Evolutionary conservation across 2,329 filamentous ascomycete genomes (phyloP).

Genomic region (Chalaropsis ovoidea): DNA sequence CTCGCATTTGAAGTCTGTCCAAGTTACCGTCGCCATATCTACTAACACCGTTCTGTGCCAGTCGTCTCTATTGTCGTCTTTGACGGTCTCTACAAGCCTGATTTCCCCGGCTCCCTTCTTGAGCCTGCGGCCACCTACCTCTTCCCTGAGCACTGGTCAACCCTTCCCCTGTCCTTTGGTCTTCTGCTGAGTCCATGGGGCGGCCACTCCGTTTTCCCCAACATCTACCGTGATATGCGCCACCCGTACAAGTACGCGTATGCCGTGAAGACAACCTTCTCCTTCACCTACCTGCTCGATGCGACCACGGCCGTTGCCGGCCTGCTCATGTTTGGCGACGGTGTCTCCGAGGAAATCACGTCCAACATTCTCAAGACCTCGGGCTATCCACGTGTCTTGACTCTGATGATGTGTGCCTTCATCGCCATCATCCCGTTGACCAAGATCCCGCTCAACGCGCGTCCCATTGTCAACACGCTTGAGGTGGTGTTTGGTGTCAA

Average conservation of each 20-base stretch:
- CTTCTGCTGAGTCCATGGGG: constrained; percentile 71
- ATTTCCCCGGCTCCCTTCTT: constrained; percentile 69
- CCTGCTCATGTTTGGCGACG: constrained; percentile 88
- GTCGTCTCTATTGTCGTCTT: constrained; percentile 75
- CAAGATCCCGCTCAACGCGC: constrained; percentile 83
- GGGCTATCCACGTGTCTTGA: constrained; percentile 64
- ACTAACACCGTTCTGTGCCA: constrained; percentile 31
- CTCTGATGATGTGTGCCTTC: constrained; percentile 71
- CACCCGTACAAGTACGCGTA: constrained; percentile 71
- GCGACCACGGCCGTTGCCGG: constrained; percentile 71
- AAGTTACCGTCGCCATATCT: not conserved
- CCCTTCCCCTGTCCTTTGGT: constrained; percentile 78
- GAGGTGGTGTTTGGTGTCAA: constrained; percentile 69
- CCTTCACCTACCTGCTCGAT: constrained; percentile 79
- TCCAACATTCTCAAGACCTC: constrained; percentile 69
- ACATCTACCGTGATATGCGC: constrained; percentile 56
- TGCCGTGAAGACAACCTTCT: constrained; percentile 70
- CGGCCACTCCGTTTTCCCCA: constrained; percentile 65
- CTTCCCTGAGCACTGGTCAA: constrained; percentile 77
- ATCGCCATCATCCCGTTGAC: constrained; percentile 90
- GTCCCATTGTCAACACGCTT: constrained; percentile 75
- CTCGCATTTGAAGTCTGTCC: not conserved
- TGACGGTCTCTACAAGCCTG: constrained; percentile 75
- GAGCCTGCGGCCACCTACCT: constrained; percentile 71
- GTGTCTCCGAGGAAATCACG: constrained; percentile 79